Base-by-base conservation (phyloP, 2,329 filamentous ascomycete species). In the Tolypocladium sp. region DNA sequence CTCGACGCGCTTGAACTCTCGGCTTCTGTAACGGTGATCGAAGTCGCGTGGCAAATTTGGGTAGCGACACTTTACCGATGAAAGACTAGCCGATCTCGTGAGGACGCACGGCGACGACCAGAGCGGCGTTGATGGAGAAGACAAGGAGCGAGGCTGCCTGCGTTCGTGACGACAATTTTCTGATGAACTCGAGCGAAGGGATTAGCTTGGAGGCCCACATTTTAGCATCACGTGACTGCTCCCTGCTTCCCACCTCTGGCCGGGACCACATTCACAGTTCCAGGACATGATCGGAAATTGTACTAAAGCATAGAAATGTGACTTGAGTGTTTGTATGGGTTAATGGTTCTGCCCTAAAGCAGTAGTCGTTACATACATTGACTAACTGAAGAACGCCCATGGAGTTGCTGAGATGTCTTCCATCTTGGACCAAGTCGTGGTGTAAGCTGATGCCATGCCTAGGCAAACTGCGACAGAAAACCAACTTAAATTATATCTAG, bases 111-210 rank as follows among this genome's bases (percentile, higher is more conserved):
- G 63, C 65, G 66, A 69, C 66, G 67, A 69, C 69, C 66, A 69
- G 62, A 63, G 63, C 62, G 64, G 63, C 61, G 67, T 65, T 68
- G 65, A 65, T 67, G 63, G 37, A n/a, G 46, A 33, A 52, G 27
- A n/a, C 8, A 52, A 35, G 58, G 63, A 62, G 55, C 30, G 51
- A 60, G 54, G 58, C 56, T 64, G 62, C 61, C 67, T 60, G 68
- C 64, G 65, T 66, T 65, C 62, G 61, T 68, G 65, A 67, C 65
- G 65, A 71, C 67, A 74, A 72, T 70, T 74, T 74, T 71, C 70
- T 70, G 59, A 60, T 56, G 59, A 63, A 64, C 64, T 66, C 63
- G 63, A 64, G 68, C 63, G 61, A 57, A 27, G 51, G 9, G 42
- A 44, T 38, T 61, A 64, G 62, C 63, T 60, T n/a, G 49, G 30